These are phyloP conservation scores for Fomes fomentarius DNA, from an alignment of 1,284 basidiomycete genomes.

Conservation along the genomic window DNA sequence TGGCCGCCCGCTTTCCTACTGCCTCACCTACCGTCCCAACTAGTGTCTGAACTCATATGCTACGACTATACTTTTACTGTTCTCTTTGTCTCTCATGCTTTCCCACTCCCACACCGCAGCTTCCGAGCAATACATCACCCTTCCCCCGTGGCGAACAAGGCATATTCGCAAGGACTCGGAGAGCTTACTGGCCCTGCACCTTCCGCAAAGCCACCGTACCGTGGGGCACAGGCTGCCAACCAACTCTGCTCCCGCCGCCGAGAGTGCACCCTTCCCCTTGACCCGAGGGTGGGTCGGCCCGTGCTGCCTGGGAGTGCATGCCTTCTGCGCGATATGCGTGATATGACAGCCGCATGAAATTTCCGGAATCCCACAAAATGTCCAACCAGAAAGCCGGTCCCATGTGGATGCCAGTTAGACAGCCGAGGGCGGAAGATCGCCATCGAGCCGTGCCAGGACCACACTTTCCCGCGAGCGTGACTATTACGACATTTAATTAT, in stretches of 20 bases:
- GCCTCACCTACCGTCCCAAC: constrained; percentile 2
- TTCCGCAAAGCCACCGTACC: constrained; percentile 21
- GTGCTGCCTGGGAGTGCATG: constrained; percentile 5
- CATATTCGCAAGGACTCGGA: constrained; percentile 13
- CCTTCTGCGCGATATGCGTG: constrained; percentile 5
- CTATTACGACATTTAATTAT: constrained; percentile 27
- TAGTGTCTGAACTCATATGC: constrained; percentile 18
- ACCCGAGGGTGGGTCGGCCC: constrained; percentile 7
- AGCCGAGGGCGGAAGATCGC: constrained; percentile 14
- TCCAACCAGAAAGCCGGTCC: constrained; percentile 18
- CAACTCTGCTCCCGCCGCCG: constrained; percentile 16
- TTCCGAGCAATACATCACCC: constrained; percentile 14
- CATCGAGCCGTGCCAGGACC: constrained; percentile 13
- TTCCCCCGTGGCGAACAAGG: constrained; percentile 9
- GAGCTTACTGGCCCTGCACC: constrained; percentile 3
- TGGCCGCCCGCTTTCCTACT: constrained; percentile 8
- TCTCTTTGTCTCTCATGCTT: constrained; percentile 16
- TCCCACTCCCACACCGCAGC: constrained; percentile 21
- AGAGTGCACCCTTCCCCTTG: constrained; percentile 4
- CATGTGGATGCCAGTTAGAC: constrained; percentile 9
- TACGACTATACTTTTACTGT: constrained; percentile 15
- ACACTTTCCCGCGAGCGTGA: constrained; percentile 17
- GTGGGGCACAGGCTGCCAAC: constrained; percentile 17
- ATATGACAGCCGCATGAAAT: constrained; percentile 21
- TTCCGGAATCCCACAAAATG: constrained; percentile 32